Evolutionary conservation across 768 basidiomycete genomes (phyloP).

Genomic region (Mycena rebaudengoi): DNA sequence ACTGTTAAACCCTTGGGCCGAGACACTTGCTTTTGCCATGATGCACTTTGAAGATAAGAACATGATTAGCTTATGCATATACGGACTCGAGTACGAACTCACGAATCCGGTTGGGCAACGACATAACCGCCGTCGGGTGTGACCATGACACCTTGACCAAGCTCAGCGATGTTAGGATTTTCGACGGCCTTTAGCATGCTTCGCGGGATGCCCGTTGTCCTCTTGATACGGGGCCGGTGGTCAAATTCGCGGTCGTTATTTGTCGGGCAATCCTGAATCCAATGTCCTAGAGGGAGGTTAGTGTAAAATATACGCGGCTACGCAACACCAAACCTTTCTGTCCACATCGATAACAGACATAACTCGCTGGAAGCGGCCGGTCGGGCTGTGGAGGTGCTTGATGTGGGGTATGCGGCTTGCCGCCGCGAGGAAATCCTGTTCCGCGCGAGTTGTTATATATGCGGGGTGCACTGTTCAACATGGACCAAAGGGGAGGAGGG

Average conservation of each 20-base stretch:
- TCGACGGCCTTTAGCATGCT: slow-evolving; percentile 98
- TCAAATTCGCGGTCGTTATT: slow-evolving; percentile 96
- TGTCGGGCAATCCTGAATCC: slow-evolving; percentile 99
- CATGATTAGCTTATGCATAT: no score
- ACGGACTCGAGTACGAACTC: no score
- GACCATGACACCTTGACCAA: slow-evolving; percentile 93
- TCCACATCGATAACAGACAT: slow-evolving; percentile 98
- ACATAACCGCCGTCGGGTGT: slow-evolving; percentile 99
- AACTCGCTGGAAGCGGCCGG: slow-evolving; percentile 89
- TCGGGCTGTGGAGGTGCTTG: slow-evolving; percentile 62
- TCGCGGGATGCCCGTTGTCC: slow-evolving; percentile 97
- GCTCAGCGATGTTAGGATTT: slow-evolving; percentile 73
- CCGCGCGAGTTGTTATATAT: slow-evolving; percentile 74
- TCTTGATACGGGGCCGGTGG: slow-evolving; percentile 93
- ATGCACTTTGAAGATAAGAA: slow-evolving; percentile 60
- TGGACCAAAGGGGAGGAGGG: slow-evolving; percentile 32
- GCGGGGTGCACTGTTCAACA: slow-evolving; percentile 66
- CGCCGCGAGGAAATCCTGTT: slow-evolving; percentile 67
- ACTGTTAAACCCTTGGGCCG: slow-evolving; percentile 83
- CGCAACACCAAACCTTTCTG: slow-evolving; percentile 79
- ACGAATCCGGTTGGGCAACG: slow-evolving; percentile 96
- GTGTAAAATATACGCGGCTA: neutral
- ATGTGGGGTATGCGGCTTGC: slow-evolving; percentile 63
- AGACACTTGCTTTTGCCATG: slow-evolving; percentile 93
- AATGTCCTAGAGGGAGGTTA: slow-evolving; percentile 75